Base-by-base conservation (phyloP, 495 filamentous ascomycete genomes). In the Ramalina peruviana region DNA sequence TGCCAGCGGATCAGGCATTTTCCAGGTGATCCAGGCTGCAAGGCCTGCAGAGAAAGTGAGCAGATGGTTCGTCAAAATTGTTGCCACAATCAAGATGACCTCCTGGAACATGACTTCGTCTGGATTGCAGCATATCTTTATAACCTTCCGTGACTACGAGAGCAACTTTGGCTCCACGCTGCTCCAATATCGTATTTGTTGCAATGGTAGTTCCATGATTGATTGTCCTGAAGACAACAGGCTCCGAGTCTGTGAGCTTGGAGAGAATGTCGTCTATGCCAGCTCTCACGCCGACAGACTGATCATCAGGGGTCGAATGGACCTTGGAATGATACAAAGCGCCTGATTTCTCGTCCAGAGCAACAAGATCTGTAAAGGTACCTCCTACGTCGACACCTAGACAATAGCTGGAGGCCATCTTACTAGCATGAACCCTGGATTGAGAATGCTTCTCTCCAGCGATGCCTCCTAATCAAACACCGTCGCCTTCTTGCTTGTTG, bases 301-400 rank as follows among this genome's bases (percentile, higher is more conserved):
- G 72, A 50, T 73, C 71, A 4, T 60, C 51, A 33, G 63, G 62
- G 4, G 70, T 73, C 4, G 70, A 71, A n/a, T 67, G 72, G 2
- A 72, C 67, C 46, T 75, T 75, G 5, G 71, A 66, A 9, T 71
- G 60, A 7, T 67, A 63, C 0, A 60, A 63, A 9, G 65, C 53
- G 3, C 69, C 66, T 15, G 43, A 52, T 11, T 64, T 49, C 6
- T 70, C 70, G 6, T 66, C 64, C 54, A 75, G 62, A 13, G 67
- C 66, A 42, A 62, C 68, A 3, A 73, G 62, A 43, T 75, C 72
- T 2, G 71, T 75, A 58, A 75, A 75, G 16, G 72, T 74, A 41
- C 72, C 67, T 16, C 66, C 68, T 6, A 71, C 65, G 40, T 71
- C 67, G 6, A 66, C 65, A 9, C 67, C 67, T 4, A 71, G 65